Evolutionary conservation across 1,139 yeast genomes (phyloP).

Genomic region (Debaryomycetaceae sp.): DNA sequence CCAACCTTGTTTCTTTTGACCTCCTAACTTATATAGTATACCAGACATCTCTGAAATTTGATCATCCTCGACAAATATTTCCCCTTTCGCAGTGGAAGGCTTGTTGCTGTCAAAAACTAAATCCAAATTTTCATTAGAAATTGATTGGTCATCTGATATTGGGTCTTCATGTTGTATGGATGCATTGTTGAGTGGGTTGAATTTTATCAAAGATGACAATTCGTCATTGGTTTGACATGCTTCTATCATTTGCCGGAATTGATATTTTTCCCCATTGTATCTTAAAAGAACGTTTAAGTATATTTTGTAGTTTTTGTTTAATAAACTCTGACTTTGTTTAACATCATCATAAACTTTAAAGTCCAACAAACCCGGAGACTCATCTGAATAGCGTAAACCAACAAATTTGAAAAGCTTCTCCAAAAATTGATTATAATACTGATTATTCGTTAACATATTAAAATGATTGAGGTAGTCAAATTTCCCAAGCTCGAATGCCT

Average conservation of each 20-base stretch:
- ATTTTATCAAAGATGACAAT: slow-evolving; percentile 30
- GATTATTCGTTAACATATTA: slow-evolving; percentile 55
- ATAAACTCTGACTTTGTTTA: slow-evolving; percentile 20
- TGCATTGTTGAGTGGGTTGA: slow-evolving; percentile 24
- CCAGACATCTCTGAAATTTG: slow-evolving; percentile 45
- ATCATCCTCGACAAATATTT: slow-evolving; percentile 11
- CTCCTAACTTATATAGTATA: slow-evolving; percentile 64
- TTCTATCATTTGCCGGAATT: slow-evolving; percentile 43
- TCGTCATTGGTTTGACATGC: slow-evolving; percentile 42
- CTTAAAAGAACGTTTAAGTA: slow-evolving; percentile 34
- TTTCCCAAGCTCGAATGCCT: slow-evolving; percentile 63
- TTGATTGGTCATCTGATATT: slow-evolving; percentile 7
- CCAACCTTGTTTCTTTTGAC: slow-evolving; percentile 80
- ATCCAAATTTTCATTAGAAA: slow-evolving; percentile 32
- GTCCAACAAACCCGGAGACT: slow-evolving; percentile 16
- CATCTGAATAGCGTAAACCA: slow-evolving; percentile 16
- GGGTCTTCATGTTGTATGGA: background rate
- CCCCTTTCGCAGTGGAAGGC: slow-evolving; percentile 2
- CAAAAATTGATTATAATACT: slow-evolving; percentile 38
- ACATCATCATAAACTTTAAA: slow-evolving; percentile 17
- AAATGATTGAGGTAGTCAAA: slow-evolving; percentile 69
- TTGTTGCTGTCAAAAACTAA: slow-evolving; percentile 22
- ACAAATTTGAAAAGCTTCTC: slow-evolving; percentile 41
- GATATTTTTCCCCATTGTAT: slow-evolving; percentile 43
- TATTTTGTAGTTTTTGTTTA: slow-evolving; percentile 27